phyloP scores from a whole-genome alignment of 805 yeast species.

The Cyberlindnera xylosilytica region DNA sequence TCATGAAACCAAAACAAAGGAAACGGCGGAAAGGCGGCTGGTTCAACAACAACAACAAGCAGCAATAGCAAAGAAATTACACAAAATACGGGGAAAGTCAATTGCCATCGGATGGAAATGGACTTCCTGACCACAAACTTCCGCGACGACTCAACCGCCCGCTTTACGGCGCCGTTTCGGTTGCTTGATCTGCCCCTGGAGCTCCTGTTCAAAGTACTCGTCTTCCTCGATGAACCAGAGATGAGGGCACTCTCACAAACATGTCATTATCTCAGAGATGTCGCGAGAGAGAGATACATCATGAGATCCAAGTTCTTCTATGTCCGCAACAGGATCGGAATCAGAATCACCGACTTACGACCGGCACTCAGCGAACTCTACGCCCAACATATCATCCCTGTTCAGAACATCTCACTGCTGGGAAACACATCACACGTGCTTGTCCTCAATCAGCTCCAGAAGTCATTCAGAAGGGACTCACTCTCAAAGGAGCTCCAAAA shows the following conservation, averaged over 20 bases:
- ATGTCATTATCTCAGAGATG: constrained; percentile 17
- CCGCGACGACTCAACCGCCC: constrained; percentile 8
- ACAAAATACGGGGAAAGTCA: too few relatives aligned
- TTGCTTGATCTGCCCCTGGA: constrained; percentile 26
- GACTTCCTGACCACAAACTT: constrained; percentile 26
- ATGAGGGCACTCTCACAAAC: constrained; percentile 15
- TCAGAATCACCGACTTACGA: constrained; percentile 15
- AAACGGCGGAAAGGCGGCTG: too few relatives aligned
- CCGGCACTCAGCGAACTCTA: constrained; percentile 16
- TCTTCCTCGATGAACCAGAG: constrained; percentile 26
- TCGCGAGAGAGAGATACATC: constrained; percentile 23
- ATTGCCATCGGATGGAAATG: too few relatives aligned
- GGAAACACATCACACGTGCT: constrained; percentile 5
- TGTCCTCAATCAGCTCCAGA: constrained; percentile 11
- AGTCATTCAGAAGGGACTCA: constrained; percentile 19
- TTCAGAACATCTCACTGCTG: constrained; percentile 6
- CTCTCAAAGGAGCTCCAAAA: constrained; percentile 19
- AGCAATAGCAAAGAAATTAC: too few relatives aligned
- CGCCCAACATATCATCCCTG: constrained; percentile 21
- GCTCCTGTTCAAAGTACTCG: constrained; percentile 20
- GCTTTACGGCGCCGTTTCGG: constrained; percentile 19
- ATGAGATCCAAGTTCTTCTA: constrained; percentile 21
- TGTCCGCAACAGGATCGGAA: constrained; percentile 20
- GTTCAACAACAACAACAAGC: too few relatives aligned
- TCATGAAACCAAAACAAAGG: too few relatives aligned